Evolutionary conservation across 768 basidiomycete species (phyloP), one percentile per base, ranked within the genome.

Genomic region (Dictyophora rubrovolvata): DNA sequence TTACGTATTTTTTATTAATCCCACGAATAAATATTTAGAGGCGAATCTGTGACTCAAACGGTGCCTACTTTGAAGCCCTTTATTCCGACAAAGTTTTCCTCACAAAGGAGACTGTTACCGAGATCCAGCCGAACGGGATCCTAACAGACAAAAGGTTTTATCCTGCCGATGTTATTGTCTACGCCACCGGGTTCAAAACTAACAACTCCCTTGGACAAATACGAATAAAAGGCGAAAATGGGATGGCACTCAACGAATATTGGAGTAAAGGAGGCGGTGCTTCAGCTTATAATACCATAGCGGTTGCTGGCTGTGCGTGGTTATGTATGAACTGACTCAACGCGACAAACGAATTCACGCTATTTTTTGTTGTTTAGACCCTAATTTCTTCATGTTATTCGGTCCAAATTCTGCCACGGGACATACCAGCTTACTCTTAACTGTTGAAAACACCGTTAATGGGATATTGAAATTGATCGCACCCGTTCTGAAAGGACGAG

Each of bases 21-120:
- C n/a, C n/a, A n/a, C n/a, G n/a, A n/a, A n/a, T n/a, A n/a, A n/a
- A 7, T 51, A 22, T 20, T 22, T 42, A 42, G 66, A 61, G 67
- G 4, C 63, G 67, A 8, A 61, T 68, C 2, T 64, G 65, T 48
- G 67, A 68, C 50, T 14, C 48, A 10, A 55, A 61, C 21, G 4
- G 5, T 2, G 76, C 75, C 17, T 68, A 68, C 58, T 56, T 61
- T 56, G 42, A 48, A n/a, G 18, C 61, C 10, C 60, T 65, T 12
- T 53, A 65, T 36, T 42, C 48, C 12, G 28, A 48, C 2, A 66
- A 68, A 51, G 22, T 65, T 35, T 21, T 48, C 21, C 63, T 68
- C 20, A 47, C 62, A 23, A 60, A 61, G 17, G 63, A 61, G 35
- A 59, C 60, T 3, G 62, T 68, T 48, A 52, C 55, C 8, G 16